Percentiles rank a stretch among this genome's conserved stretches.
These are phyloP conservation scores for Lactarius sanguifluus DNA, from an alignment of 768 basidiomycete genomes.

Conservation along the genomic window DNA sequence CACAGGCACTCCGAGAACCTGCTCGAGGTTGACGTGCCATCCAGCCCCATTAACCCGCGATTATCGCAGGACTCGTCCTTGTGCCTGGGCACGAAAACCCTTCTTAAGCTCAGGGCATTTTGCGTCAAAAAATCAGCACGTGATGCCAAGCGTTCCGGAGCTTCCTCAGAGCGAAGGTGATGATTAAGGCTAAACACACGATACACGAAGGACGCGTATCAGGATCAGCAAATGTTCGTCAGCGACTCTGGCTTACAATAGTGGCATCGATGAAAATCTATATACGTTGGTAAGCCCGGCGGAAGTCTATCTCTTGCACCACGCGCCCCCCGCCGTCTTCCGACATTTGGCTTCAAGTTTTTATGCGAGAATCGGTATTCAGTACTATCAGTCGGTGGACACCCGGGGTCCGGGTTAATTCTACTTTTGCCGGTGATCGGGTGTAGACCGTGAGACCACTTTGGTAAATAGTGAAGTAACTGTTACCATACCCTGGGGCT, in stretches of 20 bases:
- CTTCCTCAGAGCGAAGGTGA: constrained; percentile 51
- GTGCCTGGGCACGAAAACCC: constrained; percentile 52
- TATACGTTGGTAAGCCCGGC: constrained; percentile 56
- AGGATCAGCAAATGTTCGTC: constrained; percentile 59
- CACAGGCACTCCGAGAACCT: constrained; percentile 47
- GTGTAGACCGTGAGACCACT: not conserved
- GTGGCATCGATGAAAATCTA: constrained; percentile 39
- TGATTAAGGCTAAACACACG: constrained; percentile 18
- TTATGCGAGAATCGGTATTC: not conserved
- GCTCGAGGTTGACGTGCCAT: constrained; percentile 55
- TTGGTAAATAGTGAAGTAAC: constrained; percentile 25
- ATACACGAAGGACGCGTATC: not conserved
- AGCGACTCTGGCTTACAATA: constrained; percentile 49
- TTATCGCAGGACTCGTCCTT: constrained; percentile 46
- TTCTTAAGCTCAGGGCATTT: constrained; percentile 48
- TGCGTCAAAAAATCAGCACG: constrained; percentile 61
- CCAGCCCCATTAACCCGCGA: constrained; percentile 42
- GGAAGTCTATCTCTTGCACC: constrained; percentile 49
- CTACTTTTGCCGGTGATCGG: not conserved
- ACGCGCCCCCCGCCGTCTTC: constrained; percentile 44
- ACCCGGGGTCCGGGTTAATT: constrained; percentile 13
- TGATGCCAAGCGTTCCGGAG: constrained; percentile 44
- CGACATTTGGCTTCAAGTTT: constrained; percentile 26
- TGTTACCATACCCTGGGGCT: constrained; percentile 33
- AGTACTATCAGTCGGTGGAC: constrained; percentile 18